Evolutionary conservation across 2,329 filamentous ascomycete genomes (phyloP), one percentile per base, ranked within the genome.

Genomic region (Colletotrichum sp.): DNA sequence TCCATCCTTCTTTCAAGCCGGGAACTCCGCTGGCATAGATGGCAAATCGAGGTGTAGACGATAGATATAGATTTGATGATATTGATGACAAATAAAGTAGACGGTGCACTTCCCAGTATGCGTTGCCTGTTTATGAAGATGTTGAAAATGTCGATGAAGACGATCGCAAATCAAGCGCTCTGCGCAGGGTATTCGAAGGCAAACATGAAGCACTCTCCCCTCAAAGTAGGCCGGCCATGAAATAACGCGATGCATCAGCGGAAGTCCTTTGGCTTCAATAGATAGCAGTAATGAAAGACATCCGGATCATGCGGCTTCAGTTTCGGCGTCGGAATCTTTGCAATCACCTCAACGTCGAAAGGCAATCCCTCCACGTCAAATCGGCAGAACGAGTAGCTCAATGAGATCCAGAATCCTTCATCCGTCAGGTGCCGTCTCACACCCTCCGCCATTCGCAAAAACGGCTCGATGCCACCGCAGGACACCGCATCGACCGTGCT

Each of bases 401-500:
- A 78, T 5, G 87, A 89, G 13, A 90, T 80, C 88, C 88, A 90
- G 16, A 86, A 74, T 1, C 86, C 87, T 6, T 78, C 82, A 0
- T 83, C 80, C 1, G 80, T 80, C 16, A 90, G 80, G 68, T 80
- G 83, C 13, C 76, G 72, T 21, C 79, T 80, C 13, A 90, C 83
- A 2, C 84, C 79, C 12, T 79, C 55, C 6, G 82, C 83, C 87
- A 90, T 89, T 2, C 80, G 77, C 30, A 82, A 76, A 3, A 89
- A 63, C 3, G 83, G 79, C 8, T 80, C 82, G 5, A 82, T 82
- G 8, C 86, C 88, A 16, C 83, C 87, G 59, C 88, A 90, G 1
- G 88, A 85, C 6, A 90, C 81, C 4, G 88, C 88, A 60, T 90
- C 89, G 6, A 80, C 86, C 1, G 88, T 89, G 80, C 88, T 86